These are phyloP conservation scores for Blumeria hordei DNA, from an alignment of 2,329 filamentous ascomycete species.

Conservation along the genomic window DNA sequence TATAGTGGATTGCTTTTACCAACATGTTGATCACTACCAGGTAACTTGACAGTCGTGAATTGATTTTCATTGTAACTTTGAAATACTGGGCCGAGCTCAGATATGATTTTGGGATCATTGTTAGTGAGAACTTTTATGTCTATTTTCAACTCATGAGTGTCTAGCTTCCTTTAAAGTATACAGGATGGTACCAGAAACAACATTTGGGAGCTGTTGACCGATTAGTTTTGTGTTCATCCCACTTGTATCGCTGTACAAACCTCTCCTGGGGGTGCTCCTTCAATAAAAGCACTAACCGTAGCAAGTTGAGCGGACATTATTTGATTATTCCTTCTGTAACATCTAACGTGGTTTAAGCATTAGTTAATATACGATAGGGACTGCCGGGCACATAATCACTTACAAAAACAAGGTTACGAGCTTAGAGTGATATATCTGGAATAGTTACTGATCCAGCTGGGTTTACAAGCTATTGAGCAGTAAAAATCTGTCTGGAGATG, in stretches of 20 bases:
- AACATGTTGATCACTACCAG: slow-evolving; percentile 60
- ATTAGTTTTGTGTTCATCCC: background rate
- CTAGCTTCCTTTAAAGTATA: background rate
- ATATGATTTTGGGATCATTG: slow-evolving; percentile 40
- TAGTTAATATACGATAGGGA: too few relatives aligned
- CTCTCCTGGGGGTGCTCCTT: slow-evolving; percentile 90
- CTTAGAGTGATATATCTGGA: too few relatives aligned
- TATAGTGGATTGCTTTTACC: slow-evolving; percentile 6
- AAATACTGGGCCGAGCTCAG: slow-evolving; percentile 60
- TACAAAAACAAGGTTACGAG: too few relatives aligned
- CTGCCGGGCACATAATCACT: too few relatives aligned
- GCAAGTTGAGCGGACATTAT: slow-evolving; percentile 21
- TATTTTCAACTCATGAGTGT: slow-evolving; percentile 17
- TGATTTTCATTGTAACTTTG: slow-evolving; percentile 94
- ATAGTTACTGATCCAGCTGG: too few relatives aligned
- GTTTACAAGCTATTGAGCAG: too few relatives aligned
- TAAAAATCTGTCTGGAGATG: too few relatives aligned
- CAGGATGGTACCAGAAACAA: slow-evolving; percentile 46
- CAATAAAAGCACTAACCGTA: slow-evolving; percentile 64
- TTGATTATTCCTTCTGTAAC: background rate
- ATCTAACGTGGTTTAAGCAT: too few relatives aligned
- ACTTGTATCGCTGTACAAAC: slow-evolving; percentile 24
- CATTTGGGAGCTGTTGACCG: slow-evolving; percentile 47
- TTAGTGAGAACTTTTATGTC: slow-evolving; percentile 75
- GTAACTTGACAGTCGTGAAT: slow-evolving; percentile 69